A percentile compares a stretch with the other conserved stretches of the same genome.
Evolutionary conservation across 306 rosid species (phyloP).

Genomic region (Comarum palustre): DNA sequence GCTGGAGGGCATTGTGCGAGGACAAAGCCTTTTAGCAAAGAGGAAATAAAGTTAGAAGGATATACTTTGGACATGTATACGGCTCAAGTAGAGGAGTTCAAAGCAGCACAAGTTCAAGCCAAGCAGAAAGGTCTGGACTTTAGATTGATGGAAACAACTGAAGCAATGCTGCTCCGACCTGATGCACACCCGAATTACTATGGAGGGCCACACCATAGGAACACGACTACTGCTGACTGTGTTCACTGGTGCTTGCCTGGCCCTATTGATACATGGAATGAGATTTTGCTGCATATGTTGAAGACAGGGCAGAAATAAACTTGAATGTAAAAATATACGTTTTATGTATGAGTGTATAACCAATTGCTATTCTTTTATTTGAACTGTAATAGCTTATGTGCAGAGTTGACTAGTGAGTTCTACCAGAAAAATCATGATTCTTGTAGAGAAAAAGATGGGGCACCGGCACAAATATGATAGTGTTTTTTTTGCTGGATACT

Average conservation of each 20-base stretch:
- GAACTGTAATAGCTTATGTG: background rate
- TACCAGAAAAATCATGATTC: background rate
- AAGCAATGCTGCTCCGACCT: slow-evolving; percentile 70
- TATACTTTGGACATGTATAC: slow-evolving; percentile 37
- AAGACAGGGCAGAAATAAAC: slow-evolving; percentile 20
- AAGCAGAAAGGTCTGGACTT: slow-evolving; percentile 47
- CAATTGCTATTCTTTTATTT: background rate
- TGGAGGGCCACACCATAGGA: slow-evolving; percentile 45
- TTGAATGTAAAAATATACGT: slow-evolving; percentile 6
- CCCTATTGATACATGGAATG: slow-evolving; percentile 91
- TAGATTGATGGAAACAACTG: slow-evolving; percentile 58
- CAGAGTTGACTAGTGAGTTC: background rate
- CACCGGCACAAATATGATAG: slow-evolving; percentile 8
- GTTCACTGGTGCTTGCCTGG: slow-evolving; percentile 95
- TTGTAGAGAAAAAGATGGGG: slow-evolving; percentile 9
- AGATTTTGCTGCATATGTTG: slow-evolving; percentile 57
- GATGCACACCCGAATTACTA: slow-evolving; percentile 85
- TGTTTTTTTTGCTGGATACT: slow-evolving; percentile 13
- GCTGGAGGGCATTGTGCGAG: slow-evolving; percentile 79
- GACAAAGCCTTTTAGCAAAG: slow-evolving; percentile 53
- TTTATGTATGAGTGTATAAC: background rate
- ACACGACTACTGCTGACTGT: slow-evolving; percentile 54
- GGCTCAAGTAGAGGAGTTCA: slow-evolving; percentile 57
- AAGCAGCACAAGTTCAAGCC: slow-evolving; percentile 45
- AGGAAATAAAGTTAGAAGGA: slow-evolving; percentile 35